Conservation (phyloP, 208 protist genomes). For the Entamoeba invadens region DNA sequence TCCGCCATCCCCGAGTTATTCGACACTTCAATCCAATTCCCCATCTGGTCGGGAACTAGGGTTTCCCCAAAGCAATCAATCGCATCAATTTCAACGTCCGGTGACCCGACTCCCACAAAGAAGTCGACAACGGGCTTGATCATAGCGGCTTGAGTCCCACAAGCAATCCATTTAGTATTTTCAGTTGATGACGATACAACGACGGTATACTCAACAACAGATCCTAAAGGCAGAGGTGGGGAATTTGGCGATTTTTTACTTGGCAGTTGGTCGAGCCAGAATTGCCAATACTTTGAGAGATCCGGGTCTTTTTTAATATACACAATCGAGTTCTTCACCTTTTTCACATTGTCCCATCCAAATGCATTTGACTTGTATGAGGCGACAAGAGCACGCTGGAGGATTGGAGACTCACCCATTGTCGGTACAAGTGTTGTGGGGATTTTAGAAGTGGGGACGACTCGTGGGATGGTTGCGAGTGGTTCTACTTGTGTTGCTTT, state of each 20-base stretch:
- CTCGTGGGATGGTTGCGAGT: too few relatives aligned
- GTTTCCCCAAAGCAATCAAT: not conserved
- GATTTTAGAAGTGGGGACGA: not conserved
- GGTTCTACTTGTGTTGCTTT: not conserved
- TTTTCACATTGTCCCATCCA: not conserved
- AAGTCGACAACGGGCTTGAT: not conserved
- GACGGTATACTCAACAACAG: not conserved
- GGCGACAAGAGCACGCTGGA: not conserved
- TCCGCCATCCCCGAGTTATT: not conserved
- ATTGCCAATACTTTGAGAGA: not conserved
- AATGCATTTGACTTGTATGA: not conserved
- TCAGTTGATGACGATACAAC: not conserved
- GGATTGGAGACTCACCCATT: not conserved
- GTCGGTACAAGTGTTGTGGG: not conserved
- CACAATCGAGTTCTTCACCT: not conserved
- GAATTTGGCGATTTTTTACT: not conserved
- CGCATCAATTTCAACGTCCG: not conserved
- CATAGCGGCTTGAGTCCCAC: not conserved
- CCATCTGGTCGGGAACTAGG: not conserved
- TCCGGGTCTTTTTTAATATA: not conserved
- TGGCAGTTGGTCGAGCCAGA: not conserved
- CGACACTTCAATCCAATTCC: not conserved
- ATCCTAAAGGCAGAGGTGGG: not conserved
- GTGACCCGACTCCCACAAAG: not conserved
- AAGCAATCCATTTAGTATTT: not conserved